Percentiles rank a stretch among this genome's conserved stretches.
Evolutionary conservation across 257 asterid genomes (phyloP).

Genomic region (Ligustrum vulgare): DNA sequence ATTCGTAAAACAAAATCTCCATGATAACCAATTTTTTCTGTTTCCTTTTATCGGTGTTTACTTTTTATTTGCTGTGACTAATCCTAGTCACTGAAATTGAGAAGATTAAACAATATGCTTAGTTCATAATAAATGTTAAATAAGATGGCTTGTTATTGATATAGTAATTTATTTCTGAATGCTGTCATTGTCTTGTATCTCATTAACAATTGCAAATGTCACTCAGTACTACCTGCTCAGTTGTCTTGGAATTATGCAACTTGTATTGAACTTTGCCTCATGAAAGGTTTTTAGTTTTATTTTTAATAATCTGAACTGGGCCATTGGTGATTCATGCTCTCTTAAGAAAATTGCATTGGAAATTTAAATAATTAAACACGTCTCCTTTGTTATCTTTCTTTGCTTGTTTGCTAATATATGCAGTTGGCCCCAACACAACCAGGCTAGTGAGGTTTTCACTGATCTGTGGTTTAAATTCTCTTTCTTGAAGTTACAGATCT

Average conservation of each 20-base stretch:
- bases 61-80: not conserved
- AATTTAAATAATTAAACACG: not conserved
- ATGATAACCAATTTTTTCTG: not conserved
- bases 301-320: not conserved
- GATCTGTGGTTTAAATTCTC: constrained; percentile 1
- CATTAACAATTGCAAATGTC: not conserved
- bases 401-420: not conserved
- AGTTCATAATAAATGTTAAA: not conserved
- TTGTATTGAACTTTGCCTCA: not conserved
- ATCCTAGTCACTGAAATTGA: not conserved
- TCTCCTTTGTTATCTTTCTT: not conserved
- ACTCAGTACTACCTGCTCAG: not conserved
- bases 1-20: not conserved
- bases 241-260: not conserved
- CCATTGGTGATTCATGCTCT: not conserved
- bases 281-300: not conserved
- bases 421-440: not conserved
- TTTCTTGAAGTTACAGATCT: constrained; percentile 29
- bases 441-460: not conserved
- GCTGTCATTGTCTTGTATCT: not conserved
- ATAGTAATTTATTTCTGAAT: not conserved
- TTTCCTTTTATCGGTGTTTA: not conserved
- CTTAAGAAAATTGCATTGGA: not conserved
- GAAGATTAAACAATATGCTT: not conserved
- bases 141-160: not conserved